Evolutionary conservation across 2,329 filamentous ascomycete genomes (phyloP).

Genomic region (Venturia oleaginea): DNA sequence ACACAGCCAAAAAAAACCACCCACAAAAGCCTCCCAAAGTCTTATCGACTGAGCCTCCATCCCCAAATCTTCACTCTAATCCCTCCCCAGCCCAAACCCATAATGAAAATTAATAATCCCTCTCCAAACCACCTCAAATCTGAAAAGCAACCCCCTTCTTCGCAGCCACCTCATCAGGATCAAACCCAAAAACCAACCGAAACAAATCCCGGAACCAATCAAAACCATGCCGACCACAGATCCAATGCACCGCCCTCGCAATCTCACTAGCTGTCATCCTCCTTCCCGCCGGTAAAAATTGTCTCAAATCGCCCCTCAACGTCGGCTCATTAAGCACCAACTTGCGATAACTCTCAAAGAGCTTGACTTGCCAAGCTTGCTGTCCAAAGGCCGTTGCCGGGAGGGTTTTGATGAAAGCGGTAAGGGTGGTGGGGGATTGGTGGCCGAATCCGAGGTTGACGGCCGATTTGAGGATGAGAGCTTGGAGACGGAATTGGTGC

Average conservation of each 20-base stretch:
- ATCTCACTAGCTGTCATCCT: constrained; percentile 65
- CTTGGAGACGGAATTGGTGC: constrained; percentile 68
- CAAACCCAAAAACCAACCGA: constrained; percentile 74
- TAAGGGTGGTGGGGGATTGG: constrained; percentile 44
- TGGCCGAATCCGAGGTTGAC: constrained; percentile 75
- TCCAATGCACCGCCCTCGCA: constrained; percentile 67
- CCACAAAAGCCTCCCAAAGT: not conserved
- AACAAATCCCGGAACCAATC: constrained; percentile 75
- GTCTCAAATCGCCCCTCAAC: constrained; percentile 45
- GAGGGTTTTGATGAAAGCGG: constrained; percentile 66
- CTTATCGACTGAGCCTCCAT: not conserved
- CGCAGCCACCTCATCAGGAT: constrained; percentile 64
- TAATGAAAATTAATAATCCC: not conserved
- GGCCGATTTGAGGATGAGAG: constrained; percentile 74
- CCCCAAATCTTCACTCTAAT: not conserved
- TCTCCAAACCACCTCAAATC: not conserved
- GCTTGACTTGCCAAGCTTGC: constrained; percentile 56
- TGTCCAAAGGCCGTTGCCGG: constrained; percentile 72
- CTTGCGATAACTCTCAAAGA: constrained; percentile 73
- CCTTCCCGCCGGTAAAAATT: constrained; percentile 24
- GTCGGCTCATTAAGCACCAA: constrained; percentile 65
- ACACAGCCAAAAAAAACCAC: not conserved
- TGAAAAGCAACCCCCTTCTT: constrained; percentile 46
- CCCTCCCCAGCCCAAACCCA: not conserved
- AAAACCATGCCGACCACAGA: constrained; percentile 65